Conservation (phyloP, 805 yeast species). For the Candida orba region DNA sequence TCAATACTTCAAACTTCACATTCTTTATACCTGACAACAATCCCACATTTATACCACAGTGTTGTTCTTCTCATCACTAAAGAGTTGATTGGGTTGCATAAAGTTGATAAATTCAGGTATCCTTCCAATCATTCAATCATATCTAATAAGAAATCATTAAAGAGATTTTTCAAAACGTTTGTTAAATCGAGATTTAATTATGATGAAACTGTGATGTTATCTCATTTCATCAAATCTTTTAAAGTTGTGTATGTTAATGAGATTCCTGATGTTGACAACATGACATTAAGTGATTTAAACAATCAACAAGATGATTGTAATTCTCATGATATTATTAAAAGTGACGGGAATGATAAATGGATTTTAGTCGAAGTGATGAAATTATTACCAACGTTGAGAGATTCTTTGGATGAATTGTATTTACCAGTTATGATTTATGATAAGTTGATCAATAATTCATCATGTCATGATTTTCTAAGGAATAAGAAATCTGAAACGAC, state of each 20-base stretch:
- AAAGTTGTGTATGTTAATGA: too few relatives aligned
- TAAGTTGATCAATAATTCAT: not conserved
- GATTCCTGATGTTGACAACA: not conserved
- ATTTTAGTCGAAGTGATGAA: too few relatives aligned
- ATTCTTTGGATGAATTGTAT: not conserved
- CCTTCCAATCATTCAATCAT: not conserved
- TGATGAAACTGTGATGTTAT: too few relatives aligned
- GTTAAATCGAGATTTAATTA: not conserved
- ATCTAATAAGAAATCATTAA: not conserved
- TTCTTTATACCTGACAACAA: not conserved
- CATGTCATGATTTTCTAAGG: constrained; percentile 1
- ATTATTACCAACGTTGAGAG: constrained; percentile 1
- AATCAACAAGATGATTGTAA: not conserved
- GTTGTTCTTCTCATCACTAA: too few relatives aligned
- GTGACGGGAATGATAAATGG: not conserved
- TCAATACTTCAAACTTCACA: too few relatives aligned
- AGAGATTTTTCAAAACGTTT: too few relatives aligned
- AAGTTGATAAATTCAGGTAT: not conserved
- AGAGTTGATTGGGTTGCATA: too few relatives aligned
- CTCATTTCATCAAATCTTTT: not conserved
- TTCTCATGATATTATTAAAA: too few relatives aligned
- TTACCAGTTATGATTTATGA: not conserved
- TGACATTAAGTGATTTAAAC: not conserved
- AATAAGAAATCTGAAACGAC: not conserved
- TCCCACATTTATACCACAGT: too few relatives aligned